These are phyloP conservation scores for Aspergillus transmontanensis DNA, from an alignment of 2,329 filamentous ascomycete species.

Conservation along the genomic window DNA sequence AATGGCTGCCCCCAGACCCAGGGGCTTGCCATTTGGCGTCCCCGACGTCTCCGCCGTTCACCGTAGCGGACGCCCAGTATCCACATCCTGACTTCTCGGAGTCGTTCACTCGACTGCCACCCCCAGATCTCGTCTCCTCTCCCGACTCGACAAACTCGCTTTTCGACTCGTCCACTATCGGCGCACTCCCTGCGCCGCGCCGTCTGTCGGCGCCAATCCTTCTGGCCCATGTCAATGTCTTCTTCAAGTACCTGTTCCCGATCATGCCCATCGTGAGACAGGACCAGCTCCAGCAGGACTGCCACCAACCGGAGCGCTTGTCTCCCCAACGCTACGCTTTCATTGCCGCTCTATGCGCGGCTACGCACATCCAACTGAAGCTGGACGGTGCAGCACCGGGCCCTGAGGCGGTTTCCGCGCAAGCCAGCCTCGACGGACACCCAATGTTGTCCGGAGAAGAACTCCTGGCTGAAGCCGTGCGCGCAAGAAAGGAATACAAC, in stretches of 20 bases:
- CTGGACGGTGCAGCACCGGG: conserved; percentile 34
- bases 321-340: conserved; percentile 43
- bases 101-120: conserved; percentile 31
- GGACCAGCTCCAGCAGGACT: conserved; percentile 38
- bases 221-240: conserved; percentile 44
- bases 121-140: conserved; percentile 36
- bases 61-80: conserved; percentile 28
- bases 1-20: conserved; percentile 20
- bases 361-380: conserved; percentile 49
- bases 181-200: conserved; percentile 21
- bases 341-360: conserved; percentile 44
- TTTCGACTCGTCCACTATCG: conserved; percentile 27
- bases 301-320: conserved; percentile 57
- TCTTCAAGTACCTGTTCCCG: conserved; percentile 45
- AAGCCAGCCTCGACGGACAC: conserved; percentile 58
- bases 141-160: conserved; percentile 37
- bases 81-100: conserved; percentile 27
- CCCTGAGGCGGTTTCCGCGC: conserved; percentile 25
- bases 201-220: conserved; percentile 38
- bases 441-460: conserved; percentile 65
- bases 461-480: conserved; percentile 65
- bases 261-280: conserved; percentile 47
- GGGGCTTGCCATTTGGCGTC: conserved; percentile 26
- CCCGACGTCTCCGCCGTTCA: conserved; percentile 30
- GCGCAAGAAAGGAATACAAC: conserved; percentile 44